A percentile compares a stretch with the other conserved stretches of the same genome.
Conservation (phyloP, 1,284 basidiomycete genomes). For the Pseudozyma pruni region DNA sequence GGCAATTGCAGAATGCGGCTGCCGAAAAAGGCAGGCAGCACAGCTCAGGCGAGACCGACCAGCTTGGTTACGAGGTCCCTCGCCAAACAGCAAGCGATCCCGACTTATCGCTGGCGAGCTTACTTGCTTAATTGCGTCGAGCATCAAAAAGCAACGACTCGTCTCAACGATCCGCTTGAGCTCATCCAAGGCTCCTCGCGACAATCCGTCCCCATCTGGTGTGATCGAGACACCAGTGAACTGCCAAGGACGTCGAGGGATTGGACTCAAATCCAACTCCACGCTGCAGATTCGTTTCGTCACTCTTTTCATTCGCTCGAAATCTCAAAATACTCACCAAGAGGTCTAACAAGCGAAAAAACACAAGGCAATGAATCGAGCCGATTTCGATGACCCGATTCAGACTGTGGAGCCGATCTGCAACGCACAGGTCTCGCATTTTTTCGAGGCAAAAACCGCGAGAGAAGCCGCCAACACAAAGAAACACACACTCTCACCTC, state of each 20-base stretch:
- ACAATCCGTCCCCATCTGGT: too few species aligned
- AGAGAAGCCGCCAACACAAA: slow-evolving; percentile 11
- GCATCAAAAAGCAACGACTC: neutral
- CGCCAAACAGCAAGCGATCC: too few species aligned
- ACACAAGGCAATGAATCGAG: too few species aligned
- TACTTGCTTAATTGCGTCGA: too few species aligned
- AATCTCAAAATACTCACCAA: too few species aligned
- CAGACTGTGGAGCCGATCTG: slow-evolving; percentile 28
- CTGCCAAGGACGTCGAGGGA: neutral
- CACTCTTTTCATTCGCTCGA: neutral
- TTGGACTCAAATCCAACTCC: slow-evolving; percentile 16
- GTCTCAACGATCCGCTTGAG: too few species aligned
- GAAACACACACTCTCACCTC: neutral
- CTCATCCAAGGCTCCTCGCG: too few species aligned
- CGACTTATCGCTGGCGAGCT: neutral
- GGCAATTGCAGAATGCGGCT: neutral
- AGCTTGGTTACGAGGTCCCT: too few species aligned
- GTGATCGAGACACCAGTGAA: too few species aligned
- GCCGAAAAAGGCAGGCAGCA: slow-evolving; percentile 17
- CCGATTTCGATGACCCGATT: slow-evolving; percentile 7
- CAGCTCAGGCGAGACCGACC: slow-evolving; percentile 12
- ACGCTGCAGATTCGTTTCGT: slow-evolving; percentile 30
- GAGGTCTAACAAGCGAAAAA: neutral
- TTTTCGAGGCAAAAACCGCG: slow-evolving; percentile 2
- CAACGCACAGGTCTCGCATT: slow-evolving; percentile 8